Evolutionary conservation across 352 stramenopile species (phyloP).

Genomic region (Plasmopara halstedii): DNA sequence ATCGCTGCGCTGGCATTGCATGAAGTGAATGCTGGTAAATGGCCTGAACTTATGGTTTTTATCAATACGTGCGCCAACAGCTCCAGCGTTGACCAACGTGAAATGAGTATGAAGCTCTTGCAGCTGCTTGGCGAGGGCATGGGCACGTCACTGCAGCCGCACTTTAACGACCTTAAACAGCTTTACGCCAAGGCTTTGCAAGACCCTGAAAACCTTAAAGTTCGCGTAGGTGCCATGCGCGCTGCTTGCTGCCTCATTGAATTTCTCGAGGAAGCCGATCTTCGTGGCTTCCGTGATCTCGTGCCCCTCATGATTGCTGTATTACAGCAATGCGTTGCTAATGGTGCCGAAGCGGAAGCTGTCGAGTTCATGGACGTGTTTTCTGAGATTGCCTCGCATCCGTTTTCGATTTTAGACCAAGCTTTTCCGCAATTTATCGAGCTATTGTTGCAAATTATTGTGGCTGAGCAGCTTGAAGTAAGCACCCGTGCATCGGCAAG

Average conservation of each 20-base stretch:
- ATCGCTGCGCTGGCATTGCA: conserved; percentile 80
- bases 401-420: conserved; percentile 80
- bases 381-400: conserved; percentile 76
- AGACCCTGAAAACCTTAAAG: conserved; percentile 74
- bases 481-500: conserved; percentile 73
- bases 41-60: conserved; percentile 92
- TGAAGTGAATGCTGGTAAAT: conserved; percentile 66
- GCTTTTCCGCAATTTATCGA: conserved; percentile 75
- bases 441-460: conserved; percentile 74
- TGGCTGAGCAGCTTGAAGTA: conserved; percentile 66
- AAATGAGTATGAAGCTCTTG: conserved; percentile 92
- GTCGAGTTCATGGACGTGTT: conserved; percentile 85
- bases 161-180: conserved; percentile 77
- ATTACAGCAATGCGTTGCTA: conserved; percentile 76
- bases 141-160: conserved; percentile 73
- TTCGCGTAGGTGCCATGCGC: conserved; percentile 76
- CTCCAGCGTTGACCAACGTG: conserved; percentile 74
- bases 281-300: conserved; percentile 62
- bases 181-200: conserved; percentile 66
- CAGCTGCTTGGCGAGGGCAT: conserved; percentile 91
- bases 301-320: conserved; percentile 82
- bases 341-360: conserved; percentile 67
- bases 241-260: conserved; percentile 71
- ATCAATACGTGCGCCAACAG: conserved; percentile 86
- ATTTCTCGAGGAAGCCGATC: conserved; percentile 71